Evolutionary conservation across 805 yeast species (phyloP).

Genomic region (Schwanniomyces occidentalis): DNA sequence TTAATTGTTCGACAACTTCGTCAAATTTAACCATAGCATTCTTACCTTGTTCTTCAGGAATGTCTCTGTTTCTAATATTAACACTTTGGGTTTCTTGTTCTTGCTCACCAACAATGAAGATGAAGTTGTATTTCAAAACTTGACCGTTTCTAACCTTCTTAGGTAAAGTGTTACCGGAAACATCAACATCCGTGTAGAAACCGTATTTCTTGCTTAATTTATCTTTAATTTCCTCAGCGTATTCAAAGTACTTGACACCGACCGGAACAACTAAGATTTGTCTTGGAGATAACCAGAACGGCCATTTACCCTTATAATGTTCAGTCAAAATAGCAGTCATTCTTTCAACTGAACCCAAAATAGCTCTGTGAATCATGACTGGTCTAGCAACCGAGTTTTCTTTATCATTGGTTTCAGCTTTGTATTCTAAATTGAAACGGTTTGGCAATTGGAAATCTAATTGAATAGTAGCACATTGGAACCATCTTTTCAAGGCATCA

Average conservation of each 20-base stretch:
- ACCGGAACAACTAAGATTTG: constrained; percentile 96
- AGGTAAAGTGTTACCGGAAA: constrained; percentile 93
- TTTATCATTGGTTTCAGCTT: constrained; percentile 58
- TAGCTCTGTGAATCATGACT: constrained; percentile 99
- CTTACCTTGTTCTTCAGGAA: constrained; percentile 89
- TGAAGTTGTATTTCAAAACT: constrained; percentile 89
- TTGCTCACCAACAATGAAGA: constrained; percentile 95
- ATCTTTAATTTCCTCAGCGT: constrained; percentile 81
- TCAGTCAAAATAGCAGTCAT: constrained; percentile 98
- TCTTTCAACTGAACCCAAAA: constrained; percentile 97
- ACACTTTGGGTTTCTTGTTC: constrained; percentile 80
- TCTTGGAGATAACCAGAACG: constrained; percentile 99
- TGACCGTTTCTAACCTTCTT: constrained; percentile 99
- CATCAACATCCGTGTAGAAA: constrained; percentile 89
- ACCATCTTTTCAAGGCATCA: constrained; percentile 95
- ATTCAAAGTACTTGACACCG: constrained; percentile 88
- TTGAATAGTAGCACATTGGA: constrained; percentile 98
- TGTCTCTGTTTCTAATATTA: constrained; percentile 96
- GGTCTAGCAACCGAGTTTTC: constrained; percentile 73
- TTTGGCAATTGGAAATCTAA: constrained; percentile 97
- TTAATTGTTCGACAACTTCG: constrained; percentile 68
- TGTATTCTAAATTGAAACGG: constrained; percentile 88
- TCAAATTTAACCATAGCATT: constrained; percentile 76
- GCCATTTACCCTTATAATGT: constrained; percentile 99
- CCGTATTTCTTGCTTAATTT: constrained; percentile 63